Percentiles rank a stretch among this genome's conserved stretches.
Conservation (phyloP, 2,329 filamentous ascomycete genomes). For the Aspergillus flavus region DNA sequence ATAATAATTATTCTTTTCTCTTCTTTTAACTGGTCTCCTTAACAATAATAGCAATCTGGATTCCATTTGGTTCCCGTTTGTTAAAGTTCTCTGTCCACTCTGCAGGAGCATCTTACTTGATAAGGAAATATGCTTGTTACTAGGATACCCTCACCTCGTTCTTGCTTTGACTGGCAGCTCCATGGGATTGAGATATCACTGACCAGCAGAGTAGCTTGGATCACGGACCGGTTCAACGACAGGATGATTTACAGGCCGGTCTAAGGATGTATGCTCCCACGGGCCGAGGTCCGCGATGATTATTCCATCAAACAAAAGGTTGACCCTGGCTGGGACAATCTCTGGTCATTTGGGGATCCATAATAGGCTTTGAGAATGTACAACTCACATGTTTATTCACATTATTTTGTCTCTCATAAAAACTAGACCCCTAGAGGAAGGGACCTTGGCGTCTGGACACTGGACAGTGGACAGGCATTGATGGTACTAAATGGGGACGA, state of each 20-base stretch:
- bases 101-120: not conserved
- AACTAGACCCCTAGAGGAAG: not conserved
- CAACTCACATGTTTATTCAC: conserved; percentile 3
- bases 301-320: not conserved
- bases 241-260: not conserved
- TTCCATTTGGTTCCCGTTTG: not conserved
- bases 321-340: not conserved
- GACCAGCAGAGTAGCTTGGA: not conserved
- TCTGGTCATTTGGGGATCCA: not conserved
- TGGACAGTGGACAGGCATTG: not conserved
- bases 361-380: not conserved
- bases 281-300: conserved; percentile 6
- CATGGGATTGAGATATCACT: not conserved
- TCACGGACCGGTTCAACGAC: not conserved
- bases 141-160: not conserved
- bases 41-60: not conserved
- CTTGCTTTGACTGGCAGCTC: not conserved
- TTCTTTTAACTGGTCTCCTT: not conserved
- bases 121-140: not conserved
- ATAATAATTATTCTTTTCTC: not conserved
- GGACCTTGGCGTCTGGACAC: not conserved
- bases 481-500: not conserved
- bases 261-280: not conserved
- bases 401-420: not conserved
- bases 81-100: not conserved